Evolutionary conservation across 495 filamentous ascomycete species (phyloP), one percentile per base, ranked within the genome.

Genomic region (Durotheca rogersii): DNA sequence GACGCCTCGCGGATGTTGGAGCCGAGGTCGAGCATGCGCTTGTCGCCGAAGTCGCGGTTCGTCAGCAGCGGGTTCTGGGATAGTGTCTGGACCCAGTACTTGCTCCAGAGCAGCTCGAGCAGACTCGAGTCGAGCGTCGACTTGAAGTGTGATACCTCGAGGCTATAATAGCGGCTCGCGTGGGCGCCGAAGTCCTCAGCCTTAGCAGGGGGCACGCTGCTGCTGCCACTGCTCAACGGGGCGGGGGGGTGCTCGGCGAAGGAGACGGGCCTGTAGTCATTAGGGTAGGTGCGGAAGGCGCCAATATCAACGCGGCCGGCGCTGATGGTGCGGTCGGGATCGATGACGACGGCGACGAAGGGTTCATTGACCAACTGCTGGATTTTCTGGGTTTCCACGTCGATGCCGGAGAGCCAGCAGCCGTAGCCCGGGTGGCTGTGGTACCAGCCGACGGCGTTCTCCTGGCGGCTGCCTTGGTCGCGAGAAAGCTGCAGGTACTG

Each of bases 71-170:
- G 92, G 56, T 81, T 91, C 64, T 95, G 88, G n/a, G 88, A 91
- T n/a, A 99, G 80, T 17, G 94, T 99, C 48, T 90, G 84, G 17
- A 97, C 92, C 94, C 94, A 99, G 72, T 99, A 99, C 66, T 99
- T 99, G 69, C 95, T 96, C 94, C 94, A 99, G 41, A 99, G 76
- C 33, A 88, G 77, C 54, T 91, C 89, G 4, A 99, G 74, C 20
- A 97, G 75, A 52, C 88, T 82, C 1, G 81, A 77, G 66, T 99
- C 94, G 21, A 99, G 84, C 3, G 86, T 85, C 45, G 85, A 89
- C 76, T 95, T 95, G 76, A 89, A 99, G 72, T 93, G 88, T 21
- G 88, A 87, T 6, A 97, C 87, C 41, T 93, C 88, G 4, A 99
- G 82, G 0, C 83, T 70, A 66, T 99, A 99, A 68, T 99, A 99